Evolutionary conservation across 192 early-diverging fungal species (phyloP), one percentile per base, ranked within the genome.

Genomic region (Entomortierella parvispora): DNA sequence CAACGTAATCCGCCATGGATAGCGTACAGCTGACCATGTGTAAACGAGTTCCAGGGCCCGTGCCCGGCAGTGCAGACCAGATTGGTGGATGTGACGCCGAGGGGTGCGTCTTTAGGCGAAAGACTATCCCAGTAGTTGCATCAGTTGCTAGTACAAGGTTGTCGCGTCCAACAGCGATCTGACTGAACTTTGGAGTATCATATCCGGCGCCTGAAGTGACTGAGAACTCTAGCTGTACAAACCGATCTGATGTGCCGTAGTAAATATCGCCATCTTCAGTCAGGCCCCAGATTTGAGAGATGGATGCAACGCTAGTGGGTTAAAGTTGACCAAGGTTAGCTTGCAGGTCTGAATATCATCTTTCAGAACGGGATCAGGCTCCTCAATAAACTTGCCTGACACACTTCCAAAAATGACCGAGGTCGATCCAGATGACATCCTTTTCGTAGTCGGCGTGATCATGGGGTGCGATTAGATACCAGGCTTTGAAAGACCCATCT

Each of bases 241-340:
- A 68, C 9, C 51, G 65, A 65, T 77, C 61, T 4, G 66, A 59
- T 10, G 65, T 64, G 9, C 74, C 74, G 25, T 68, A 68, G 47
- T 64, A 68, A 9, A 77, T 57, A 23, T 68, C 53, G 33, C 74
- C 74, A 34, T 26, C 8, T 15, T 68, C 63, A 20, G 29, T 31
- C 29, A 77, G 60, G 12, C 74, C 74, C 74, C 74, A 77, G 32
- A 77, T 68, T 42, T 77, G 74, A 3, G 74, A 68, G 14, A 77
- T 62, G 18, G 74, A 77, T 23, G 74, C 74, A 9, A 68, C 65
- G 46, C 74, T 77, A 33, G 7, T 5, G 23, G 0, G 4, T 43
- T 8, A 17, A 20, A 9, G 20, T 12, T 26, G 40, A 57, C 23
- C 14, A 22, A 20, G 28, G 32, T 57, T 43, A 15, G 12, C 29